Base-by-base conservation (phyloP, 1,284 basidiomycete genomes). In the Apiotrichum montevideense region DNA sequence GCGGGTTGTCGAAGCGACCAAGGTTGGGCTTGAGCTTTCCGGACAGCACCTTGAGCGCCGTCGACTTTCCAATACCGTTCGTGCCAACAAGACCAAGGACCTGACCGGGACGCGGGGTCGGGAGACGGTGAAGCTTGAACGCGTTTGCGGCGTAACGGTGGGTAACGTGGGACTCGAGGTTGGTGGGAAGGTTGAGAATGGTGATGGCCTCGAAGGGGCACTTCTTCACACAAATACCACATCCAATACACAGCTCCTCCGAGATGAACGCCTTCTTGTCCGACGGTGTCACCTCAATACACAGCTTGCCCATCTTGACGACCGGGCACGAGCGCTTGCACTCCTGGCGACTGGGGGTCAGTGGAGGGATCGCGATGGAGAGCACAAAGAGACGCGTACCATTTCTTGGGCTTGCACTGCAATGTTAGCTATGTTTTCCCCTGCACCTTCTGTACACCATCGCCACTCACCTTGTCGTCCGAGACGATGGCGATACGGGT, bases 181-280 rank as follows among this genome's bases (percentile, higher is more conserved):
- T 95, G 52, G 94, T 98, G 46, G 94, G 94, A 54, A 98, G 81
- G 77, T 97, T 96, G 81, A 98, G 95, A 78, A 97, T 96, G 53
- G 87, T 83, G 72, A 98, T 97, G 59, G 93, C 93, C 80, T 97
- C 93, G 69, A 97, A 97, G 41, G 94, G 94, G 75, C 93, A 95
- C 92, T 95, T 96, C 80, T 96, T 96, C 46, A 95, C 92, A 76
- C 94, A 97, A 71, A 96, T 96, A 88, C 93, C 93, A 77, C 93
- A 97, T 70, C 92, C 92, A 63, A 95, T 95, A 75, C 92, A 95
- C 55, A 98, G 79, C 75, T 94, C 91, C 77, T 97, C 93, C 35
- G 94, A 97, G 78, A 98, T 87, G 83, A 93, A 96, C 3, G 94
- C 88, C 77, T 96, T 96, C 81, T 94, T 95, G 79, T 95, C 90